Conservation (phyloP, 1,284 basidiomycete genomes). For the Peniophora sp. region DNA sequence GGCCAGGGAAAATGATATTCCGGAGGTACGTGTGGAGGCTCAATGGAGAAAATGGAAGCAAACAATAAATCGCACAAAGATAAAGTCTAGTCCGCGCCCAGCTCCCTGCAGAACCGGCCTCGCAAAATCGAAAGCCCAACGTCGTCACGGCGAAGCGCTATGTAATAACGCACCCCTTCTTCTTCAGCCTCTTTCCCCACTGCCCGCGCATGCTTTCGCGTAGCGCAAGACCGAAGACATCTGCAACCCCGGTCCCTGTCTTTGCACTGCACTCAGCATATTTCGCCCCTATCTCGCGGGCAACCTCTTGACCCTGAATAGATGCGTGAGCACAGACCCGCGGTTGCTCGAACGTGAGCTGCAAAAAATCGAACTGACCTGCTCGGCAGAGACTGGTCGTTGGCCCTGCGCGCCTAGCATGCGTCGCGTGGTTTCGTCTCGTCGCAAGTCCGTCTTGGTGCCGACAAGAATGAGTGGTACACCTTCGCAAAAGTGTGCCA, state of each 20-base stretch:
- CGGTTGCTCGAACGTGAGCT: no score
- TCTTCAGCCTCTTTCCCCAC: constrained; percentile 68
- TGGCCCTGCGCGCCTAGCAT: constrained; percentile 92
- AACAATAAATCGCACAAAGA: no score
- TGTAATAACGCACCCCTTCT: constrained; percentile 73
- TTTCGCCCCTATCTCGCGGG: constrained; percentile 89
- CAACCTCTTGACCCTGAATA: constrained; percentile 55
- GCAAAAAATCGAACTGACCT: constrained; percentile 19
- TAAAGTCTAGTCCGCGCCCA: no score
- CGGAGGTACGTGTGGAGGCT: no score
- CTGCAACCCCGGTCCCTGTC: constrained; percentile 81
- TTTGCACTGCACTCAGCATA: constrained; percentile 96
- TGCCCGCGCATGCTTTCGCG: constrained; percentile 78
- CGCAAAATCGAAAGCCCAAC: constrained; percentile 3
- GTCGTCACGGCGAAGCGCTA: constrained; percentile 24
- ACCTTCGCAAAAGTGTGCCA: constrained; percentile 93
- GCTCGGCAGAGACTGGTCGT: constrained; percentile 73
- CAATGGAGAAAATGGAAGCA: no score
- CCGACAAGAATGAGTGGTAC: constrained; percentile 91
- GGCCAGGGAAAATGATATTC: no score
- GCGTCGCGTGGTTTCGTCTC: constrained; percentile 82
- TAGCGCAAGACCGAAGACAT: constrained; percentile 89
- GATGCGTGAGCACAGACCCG: no score
- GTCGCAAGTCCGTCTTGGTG: constrained; percentile 88
- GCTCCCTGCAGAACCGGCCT: constrained; percentile 4